Percentiles rank a stretch among this genome's conserved stretches.
Conservation (phyloP, 2,329 filamentous ascomycete species). For the Fusarium floridanum region DNA sequence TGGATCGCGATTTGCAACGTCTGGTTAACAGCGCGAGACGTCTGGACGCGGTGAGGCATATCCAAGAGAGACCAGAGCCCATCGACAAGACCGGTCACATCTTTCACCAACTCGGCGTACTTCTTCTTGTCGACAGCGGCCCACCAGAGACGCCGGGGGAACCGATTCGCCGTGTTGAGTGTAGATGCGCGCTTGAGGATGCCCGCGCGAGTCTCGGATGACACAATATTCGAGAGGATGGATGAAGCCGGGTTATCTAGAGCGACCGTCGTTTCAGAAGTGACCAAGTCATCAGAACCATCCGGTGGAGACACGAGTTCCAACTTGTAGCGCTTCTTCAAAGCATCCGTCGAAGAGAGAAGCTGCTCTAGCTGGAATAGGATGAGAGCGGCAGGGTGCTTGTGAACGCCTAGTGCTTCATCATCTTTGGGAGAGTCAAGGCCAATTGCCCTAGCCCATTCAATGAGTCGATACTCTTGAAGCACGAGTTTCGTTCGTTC, state of each 20-base stretch:
- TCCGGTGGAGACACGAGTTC: background rate
- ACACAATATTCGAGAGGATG: background rate
- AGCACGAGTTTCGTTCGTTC: background rate
- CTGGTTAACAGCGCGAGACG: background rate
- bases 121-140: background rate
- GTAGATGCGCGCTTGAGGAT: background rate
- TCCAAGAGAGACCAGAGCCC: background rate
- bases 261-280: background rate
- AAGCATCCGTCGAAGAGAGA: background rate
- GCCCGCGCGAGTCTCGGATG: background rate
- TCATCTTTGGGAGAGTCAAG: background rate
- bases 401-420: background rate
- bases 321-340: background rate
- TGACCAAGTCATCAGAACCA: background rate
- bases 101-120: background rate
- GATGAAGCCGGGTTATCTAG: background rate
- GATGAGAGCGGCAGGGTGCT: background rate
- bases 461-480: background rate
- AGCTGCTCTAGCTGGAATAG: background rate
- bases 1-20: background rate
- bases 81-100: background rate
- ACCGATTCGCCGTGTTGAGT: background rate
- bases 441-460: background rate
- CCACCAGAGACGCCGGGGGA: background rate
- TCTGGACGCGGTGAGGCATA: background rate